Conservation (phyloP, 495 filamentous ascomycete species). For the Extremus antarcticus region DNA sequence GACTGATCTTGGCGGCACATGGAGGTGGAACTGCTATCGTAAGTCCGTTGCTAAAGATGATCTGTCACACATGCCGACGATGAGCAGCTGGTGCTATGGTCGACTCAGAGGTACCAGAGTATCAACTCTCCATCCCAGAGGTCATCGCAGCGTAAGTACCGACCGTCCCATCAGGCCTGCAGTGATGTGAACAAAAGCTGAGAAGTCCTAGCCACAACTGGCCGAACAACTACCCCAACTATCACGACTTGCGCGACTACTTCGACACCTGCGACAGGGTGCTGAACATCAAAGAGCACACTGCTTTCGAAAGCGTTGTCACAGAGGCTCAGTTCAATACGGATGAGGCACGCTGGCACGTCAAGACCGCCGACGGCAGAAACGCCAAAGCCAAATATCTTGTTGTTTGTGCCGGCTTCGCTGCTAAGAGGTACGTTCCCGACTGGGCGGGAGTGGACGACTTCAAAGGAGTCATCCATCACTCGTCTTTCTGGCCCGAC, state of each 20-base stretch:
- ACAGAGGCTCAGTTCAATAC: slow-evolving; percentile 37
- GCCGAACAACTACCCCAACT: slow-evolving; percentile 40
- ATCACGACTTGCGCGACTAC: slow-evolving; percentile 41
- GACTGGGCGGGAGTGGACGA: slow-evolving; percentile 30
- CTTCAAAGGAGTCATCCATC: slow-evolving; percentile 37
- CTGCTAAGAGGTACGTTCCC: slow-evolving; percentile 31
- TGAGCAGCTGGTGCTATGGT: slow-evolving; percentile 28
- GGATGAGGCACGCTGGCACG: slow-evolving; percentile 33
- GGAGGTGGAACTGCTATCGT: slow-evolving; percentile 18
- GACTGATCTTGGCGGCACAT: slow-evolving; percentile 22
- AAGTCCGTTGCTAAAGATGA: slow-evolving; percentile 8
- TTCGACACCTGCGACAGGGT: slow-evolving; percentile 45
- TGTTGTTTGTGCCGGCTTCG: slow-evolving; percentile 35
- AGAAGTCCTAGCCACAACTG: slow-evolving; percentile 29
- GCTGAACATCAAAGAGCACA: slow-evolving; percentile 40
- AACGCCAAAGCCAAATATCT: slow-evolving; percentile 39
- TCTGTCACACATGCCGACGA: slow-evolving; percentile 24
- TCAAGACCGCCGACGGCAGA: slow-evolving; percentile 39
- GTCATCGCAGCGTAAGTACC: slow-evolving; percentile 30
- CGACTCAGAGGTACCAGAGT: slow-evolving; percentile 41
- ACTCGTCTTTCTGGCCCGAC: slow-evolving; percentile 46
- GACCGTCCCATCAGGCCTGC: not conserved
- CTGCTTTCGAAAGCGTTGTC: slow-evolving; percentile 40
- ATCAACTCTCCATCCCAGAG: slow-evolving; percentile 42
- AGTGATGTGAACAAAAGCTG: slow-evolving; percentile 39